These are phyloP conservation scores for Danielia oregonensis DNA, from an alignment of 805 yeast genomes.

Conservation along the genomic window DNA sequence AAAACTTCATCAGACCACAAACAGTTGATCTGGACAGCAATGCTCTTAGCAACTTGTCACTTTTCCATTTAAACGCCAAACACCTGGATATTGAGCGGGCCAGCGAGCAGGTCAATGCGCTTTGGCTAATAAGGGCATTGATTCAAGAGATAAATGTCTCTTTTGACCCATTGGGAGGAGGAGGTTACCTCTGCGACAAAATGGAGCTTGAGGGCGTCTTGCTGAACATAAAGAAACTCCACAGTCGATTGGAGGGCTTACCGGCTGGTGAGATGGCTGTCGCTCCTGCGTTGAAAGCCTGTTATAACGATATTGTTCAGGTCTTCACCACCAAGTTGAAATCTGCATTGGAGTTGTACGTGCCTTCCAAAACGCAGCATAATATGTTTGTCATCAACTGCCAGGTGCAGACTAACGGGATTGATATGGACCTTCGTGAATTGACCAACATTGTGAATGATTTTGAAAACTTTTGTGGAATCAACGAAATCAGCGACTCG, in stretches of 20 bases:
- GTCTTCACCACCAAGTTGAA: slow-evolving; percentile 5
- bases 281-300: slow-evolving; percentile 2
- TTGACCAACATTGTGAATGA: slow-evolving; percentile 4
- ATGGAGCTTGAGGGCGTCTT: slow-evolving; percentile 18
- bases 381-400: slow-evolving; percentile 2
- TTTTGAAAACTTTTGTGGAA: slow-evolving; percentile 9
- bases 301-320: slow-evolving; percentile 2
- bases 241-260: slow-evolving; percentile 11
- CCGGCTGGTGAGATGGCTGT: slow-evolving; percentile 11
- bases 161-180: slow-evolving; percentile 10
- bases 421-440: slow-evolving; percentile 1
- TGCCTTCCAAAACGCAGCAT: slow-evolving; percentile 3
- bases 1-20: slow-evolving; percentile 5
- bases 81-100: slow-evolving; percentile 10
- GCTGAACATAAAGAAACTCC: slow-evolving; percentile 17
- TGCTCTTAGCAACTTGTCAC: background rate
- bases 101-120: slow-evolving; percentile 17
- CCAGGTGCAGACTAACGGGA: background rate
- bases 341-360: slow-evolving; percentile 4
- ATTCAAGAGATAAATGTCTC: slow-evolving; percentile 19
- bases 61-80: slow-evolving; percentile 14
- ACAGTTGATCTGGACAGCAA: background rate
- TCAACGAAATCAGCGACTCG: slow-evolving; percentile 4
- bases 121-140: slow-evolving; percentile 27
- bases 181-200: slow-evolving; percentile 8